phyloP scores from a whole-genome alignment of 1,139 yeast genomes.

The Suhomyces choctaworum region DNA sequence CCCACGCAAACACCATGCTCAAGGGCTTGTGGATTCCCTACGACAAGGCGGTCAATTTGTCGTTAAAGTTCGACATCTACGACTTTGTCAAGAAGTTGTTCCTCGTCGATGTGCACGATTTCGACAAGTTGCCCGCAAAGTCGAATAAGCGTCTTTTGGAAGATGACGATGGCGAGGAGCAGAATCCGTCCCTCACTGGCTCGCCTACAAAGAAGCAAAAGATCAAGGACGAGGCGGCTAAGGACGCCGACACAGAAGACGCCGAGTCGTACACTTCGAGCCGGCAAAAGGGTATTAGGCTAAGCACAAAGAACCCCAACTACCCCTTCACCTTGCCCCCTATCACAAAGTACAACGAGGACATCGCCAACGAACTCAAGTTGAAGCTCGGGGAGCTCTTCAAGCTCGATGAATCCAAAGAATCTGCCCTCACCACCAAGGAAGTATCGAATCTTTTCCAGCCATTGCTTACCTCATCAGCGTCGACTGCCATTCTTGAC shows the following conservation, averaged over 20 bases:
- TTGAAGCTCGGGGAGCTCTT: slow-evolving; percentile 23
- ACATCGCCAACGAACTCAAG: slow-evolving; percentile 22
- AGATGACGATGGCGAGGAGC: slow-evolving; percentile 17
- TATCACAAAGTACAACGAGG: slow-evolving; percentile 19
- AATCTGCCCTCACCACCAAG: slow-evolving; percentile 12
- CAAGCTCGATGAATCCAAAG: slow-evolving; percentile 20
- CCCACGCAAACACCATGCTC: slow-evolving; percentile 27
- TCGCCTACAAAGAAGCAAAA: slow-evolving; percentile 6
- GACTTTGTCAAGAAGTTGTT: slow-evolving; percentile 41
- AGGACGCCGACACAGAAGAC: neutral
- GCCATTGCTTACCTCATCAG: slow-evolving; percentile 16
- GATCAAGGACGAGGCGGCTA: slow-evolving; percentile 2
- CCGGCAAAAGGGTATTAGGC: slow-evolving; percentile 1
- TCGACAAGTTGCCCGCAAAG: slow-evolving; percentile 42
- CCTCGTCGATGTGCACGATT: slow-evolving; percentile 49
- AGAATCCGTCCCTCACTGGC: slow-evolving; percentile 15
- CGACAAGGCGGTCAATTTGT: slow-evolving; percentile 44
- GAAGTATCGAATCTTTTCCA: slow-evolving; percentile 19
- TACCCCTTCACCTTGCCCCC: slow-evolving; percentile 25
- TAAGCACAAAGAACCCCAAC: slow-evolving; percentile 17
- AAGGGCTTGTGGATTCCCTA: slow-evolving; percentile 48
- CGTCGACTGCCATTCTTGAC: slow-evolving; percentile 25
- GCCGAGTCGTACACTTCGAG: slow-evolving; percentile 1
- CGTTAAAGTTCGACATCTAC: slow-evolving; percentile 45
- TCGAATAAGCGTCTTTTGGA: slow-evolving; percentile 19